Evolutionary conservation across 495 filamentous ascomycete species (phyloP), one percentile per base, ranked within the genome.

Genomic region (Penicillium macrosclerotiorum): DNA sequence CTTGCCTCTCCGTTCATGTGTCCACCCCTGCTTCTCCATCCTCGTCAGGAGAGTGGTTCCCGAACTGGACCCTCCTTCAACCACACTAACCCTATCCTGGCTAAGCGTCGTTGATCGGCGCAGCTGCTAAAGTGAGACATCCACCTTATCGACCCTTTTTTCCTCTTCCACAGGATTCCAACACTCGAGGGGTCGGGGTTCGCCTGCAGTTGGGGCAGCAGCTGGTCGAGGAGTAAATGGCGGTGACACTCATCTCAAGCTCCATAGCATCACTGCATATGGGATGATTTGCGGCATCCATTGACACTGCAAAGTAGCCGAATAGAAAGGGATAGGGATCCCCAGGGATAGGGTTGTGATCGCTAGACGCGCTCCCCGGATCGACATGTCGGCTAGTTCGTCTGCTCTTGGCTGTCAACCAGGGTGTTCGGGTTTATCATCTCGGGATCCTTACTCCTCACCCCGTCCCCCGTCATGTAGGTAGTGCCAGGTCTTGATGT

Each of bases 361-460:
- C n/a, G n/a, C n/a, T n/a, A 41, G 25, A 24, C 38, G 38, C 27
- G 14, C 37, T 54, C 47, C 50, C 54, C 43, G 37, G 57, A 60
- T 54, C 32, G 50, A 51, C 54, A 46, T 35, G 30, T 57, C 49
- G 19, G 11, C 20, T 23, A 31, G 14, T 35, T 37, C 5, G 11
- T 17, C 1, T 18, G 9, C 18, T 13, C 30, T 44, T 35, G 20
- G 34, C 40, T 8, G 34, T 19, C 18, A 22, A 24, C 29, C 4
- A 22, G 31, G 13, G n/a, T n/a, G n/a, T n/a, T n/a, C n/a, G n/a
- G n/a, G n/a, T n/a, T n/a, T n/a, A n/a, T n/a, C n/a, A n/a, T n/a
- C n/a, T n/a, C n/a, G n/a, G n/a, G n/a, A n/a, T n/a, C n/a, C n/a
- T n/a, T n/a, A n/a, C n/a, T n/a, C n/a, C n/a, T n/a, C n/a, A n/a